phyloP scores from a whole-genome alignment of 179 eudicot genomes.

The Kewa caespitosa region DNA sequence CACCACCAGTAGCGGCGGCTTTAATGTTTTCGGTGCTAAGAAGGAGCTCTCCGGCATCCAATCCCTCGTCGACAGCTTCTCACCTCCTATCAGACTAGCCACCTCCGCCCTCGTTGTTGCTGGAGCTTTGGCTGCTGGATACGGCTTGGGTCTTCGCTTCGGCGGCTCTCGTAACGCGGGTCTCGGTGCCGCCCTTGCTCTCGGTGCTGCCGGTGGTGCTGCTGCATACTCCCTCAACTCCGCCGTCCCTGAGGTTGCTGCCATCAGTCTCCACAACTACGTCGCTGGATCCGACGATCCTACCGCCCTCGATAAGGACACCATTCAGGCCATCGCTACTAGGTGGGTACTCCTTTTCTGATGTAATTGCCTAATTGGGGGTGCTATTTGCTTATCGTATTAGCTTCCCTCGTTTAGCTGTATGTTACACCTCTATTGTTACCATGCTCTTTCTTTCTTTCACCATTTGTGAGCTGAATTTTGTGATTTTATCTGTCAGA shows the following conservation, averaged over 20 bases:
- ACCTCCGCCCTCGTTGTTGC: conserved; percentile 57
- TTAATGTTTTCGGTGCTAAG: conserved; percentile 54
- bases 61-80: conserved; percentile 51
- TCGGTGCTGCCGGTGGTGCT: conserved; percentile 74
- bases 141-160: conserved; percentile 57
- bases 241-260: conserved; percentile 80
- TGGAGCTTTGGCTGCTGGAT: conserved; percentile 70
- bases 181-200: conserved; percentile 57
- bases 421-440: too few relatives aligned
- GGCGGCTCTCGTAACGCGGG: conserved; percentile 51
- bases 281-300: conserved; percentile 68
- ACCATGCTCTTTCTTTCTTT: not conserved
- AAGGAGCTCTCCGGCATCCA: conserved; percentile 64
- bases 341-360: conserved; percentile 31
- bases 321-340: conserved; percentile 62
- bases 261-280: conserved; percentile 65
- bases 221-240: conserved; percentile 65
- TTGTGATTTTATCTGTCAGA: conserved; percentile 37
- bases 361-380: too few relatives aligned
- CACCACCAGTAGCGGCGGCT: not conserved
- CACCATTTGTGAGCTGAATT: not conserved
- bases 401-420: too few relatives aligned
- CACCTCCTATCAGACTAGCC: conserved; percentile 60
- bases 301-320: conserved; percentile 53
- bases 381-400: too few relatives aligned